Base-by-base conservation (phyloP, 208 protist genomes). In the Wallacemonas sp. region DNA sequence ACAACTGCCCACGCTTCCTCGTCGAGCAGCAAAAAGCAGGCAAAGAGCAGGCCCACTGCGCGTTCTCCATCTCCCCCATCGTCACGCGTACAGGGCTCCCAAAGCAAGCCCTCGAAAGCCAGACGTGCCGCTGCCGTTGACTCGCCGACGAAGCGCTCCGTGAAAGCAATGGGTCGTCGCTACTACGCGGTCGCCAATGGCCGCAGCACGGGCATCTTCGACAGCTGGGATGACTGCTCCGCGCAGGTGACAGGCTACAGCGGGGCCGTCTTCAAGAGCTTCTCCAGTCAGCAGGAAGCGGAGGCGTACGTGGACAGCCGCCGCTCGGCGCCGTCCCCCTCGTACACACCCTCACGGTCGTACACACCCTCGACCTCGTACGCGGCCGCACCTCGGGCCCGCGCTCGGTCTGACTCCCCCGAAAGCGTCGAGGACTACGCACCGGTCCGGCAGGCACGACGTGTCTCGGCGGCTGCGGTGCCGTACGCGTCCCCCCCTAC, bases 151-250 rank as follows among this genome's bases (percentile, higher is more conserved):
- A n/a, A n/a, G n/a, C n/a, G n/a, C n/a, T n/a, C n/a, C n/a, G n/a
- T n/a, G n/a, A n/a, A n/a, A n/a, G n/a, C n/a, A 45, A 55, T 55
- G 48, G 48, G 48, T 10, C 48, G 48, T 32, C 52, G 55, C 12
- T 95, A 79, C 70, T 97, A 97, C 74, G 91, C 84, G 0, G 93
- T 97, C 2, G 81, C 78, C 12, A 57, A 70, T 16, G 93, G 93
- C 20, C 50, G 70, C n/a, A 46, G 72, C 29, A 73, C 32, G 2
- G 91, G 91, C 33, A 77, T 97, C 39, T 96, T 84, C 73, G 61
- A 57, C 25, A 83, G 82, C 1, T 97, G 93, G 91, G 74, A 77
- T 4, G 72, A 91, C 48, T 96, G 91, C 69, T 50, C 64, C 4
- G 38, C 44, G 48, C 77, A 89, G 44, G 93, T 97, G n/a, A 76